Base-by-base conservation (phyloP, 2,329 filamentous ascomycete genomes). In the Xylaria sp. region DNA sequence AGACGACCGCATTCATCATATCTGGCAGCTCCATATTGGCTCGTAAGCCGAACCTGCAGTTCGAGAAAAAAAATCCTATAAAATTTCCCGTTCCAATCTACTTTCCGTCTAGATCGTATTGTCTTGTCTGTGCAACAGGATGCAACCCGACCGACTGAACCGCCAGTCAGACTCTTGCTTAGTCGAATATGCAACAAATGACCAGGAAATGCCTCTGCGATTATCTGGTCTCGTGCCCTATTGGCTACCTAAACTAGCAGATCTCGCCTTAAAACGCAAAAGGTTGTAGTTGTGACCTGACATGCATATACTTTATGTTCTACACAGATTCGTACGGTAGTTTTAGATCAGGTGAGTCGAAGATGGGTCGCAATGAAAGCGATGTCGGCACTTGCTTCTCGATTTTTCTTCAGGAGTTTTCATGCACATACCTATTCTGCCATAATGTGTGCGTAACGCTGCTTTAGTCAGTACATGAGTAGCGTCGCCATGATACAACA, bases 1-100 rank as follows among this genome's bases (percentile, higher is more conserved):
- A 97, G 64, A 97, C 88, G 37, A 98, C 93, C 37, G 94, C 94
- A 80, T 92, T 92, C 94, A 98, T 97, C 0, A 88, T 92, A 44
- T 77, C 75, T 34, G 80, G 77, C 39, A 72, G 63, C 46, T 68
- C 65, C 71, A 72, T 71, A 48, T 62, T 71, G 54, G 58, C 28
- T 61, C 50, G 23, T 63, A 54, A 59, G 58, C 63, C 46, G 41
- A 46, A 57, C 60, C 50, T 65, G 50, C 44, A 59, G 46, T 65
- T 50, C 52, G 28, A 23, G 37, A 15, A 4, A 13, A 41, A 41
- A 15, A 28, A 15, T 7, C 1, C 5, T n/a, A 6, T 20, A 8
- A 46, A 44, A 5, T 44, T 63, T 55, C 41, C 56, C 48, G 61
- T 70, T 64, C 15, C 48, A 63, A 56, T 68, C 56, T 54, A 58